Evolutionary conservation across 371 early-diverging fungal species (phyloP), one percentile per base, ranked within the genome.

Genomic region (Synchytrium microbalum): DNA sequence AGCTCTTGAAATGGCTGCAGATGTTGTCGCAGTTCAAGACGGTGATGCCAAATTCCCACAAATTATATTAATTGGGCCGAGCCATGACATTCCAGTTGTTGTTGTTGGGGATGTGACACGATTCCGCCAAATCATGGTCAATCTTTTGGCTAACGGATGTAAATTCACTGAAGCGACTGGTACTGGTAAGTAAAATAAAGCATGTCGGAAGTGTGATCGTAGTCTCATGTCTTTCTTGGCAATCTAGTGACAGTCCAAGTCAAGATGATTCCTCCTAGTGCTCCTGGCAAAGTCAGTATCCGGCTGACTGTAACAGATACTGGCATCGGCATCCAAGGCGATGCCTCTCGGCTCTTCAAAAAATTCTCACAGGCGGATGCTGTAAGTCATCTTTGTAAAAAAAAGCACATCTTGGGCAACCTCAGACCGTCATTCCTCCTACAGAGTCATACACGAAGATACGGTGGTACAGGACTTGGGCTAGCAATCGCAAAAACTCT

Each of bases 391-490:
- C n/a, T n/a, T n/a, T n/a, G n/a, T n/a, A n/a, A n/a, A n/a, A n/a
- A n/a, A n/a, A n/a, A n/a, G n/a, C n/a, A n/a, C n/a, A n/a, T n/a
- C n/a, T n/a, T n/a, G n/a, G n/a, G n/a, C n/a, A n/a, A n/a, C n/a
- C n/a, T n/a, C n/a, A n/a, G n/a, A n/a, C n/a, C n/a, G n/a, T 38
- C 46, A 38, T 38, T 38, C 46, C 46, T 19, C 19, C 46, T 38
- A 19, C 19, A 38, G 46, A 38, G 46, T 19, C 46, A 38, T 1
- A 91, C 92, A 27, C 84, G 90, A 63, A 84, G 85, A 69, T 90
- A 85, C 65, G 92, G 92, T 32, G 92, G 92, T 27, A 91, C 92
- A 23, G 92, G 93, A 0, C 74, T 93, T 14, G 93, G 93, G 0
- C 74, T 93, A 38, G 87, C 88, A n/a, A 92, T 93, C 32, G 86